A percentile compares a stretch with the other conserved stretches of the same genome.
phyloP scores from a whole-genome alignment of 371 early-diverging fungal species.

The Mortierella sp. region DNA sequence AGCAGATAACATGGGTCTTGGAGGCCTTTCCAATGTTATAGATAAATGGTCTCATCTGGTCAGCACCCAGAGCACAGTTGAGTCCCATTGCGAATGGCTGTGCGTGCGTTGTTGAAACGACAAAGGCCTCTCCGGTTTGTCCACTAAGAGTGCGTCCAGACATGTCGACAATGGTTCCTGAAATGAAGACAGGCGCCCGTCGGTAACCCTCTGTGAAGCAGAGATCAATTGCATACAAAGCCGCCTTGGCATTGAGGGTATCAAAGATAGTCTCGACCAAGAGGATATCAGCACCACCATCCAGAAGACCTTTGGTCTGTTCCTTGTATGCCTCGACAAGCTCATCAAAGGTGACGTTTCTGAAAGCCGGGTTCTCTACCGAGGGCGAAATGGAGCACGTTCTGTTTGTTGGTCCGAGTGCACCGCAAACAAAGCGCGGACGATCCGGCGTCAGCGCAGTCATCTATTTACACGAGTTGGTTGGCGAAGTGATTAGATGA shows the following conservation, averaged over 20 bases:
- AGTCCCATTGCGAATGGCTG: constrained; percentile 92
- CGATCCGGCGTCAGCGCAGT: constrained; percentile 71
- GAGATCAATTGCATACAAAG: constrained; percentile 88
- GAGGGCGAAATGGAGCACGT: constrained; percentile 96
- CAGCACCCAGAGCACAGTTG: constrained; percentile 95
- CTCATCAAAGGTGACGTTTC: constrained; percentile 95
- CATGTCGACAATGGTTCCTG: constrained; percentile 97
- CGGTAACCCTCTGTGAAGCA: constrained; percentile 83
- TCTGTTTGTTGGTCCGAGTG: constrained; percentile 95
- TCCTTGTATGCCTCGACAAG: constrained; percentile 88
- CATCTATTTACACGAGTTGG: constrained; percentile 36
- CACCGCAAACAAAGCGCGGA: constrained; percentile 87
- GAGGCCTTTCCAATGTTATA: constrained; percentile 87
- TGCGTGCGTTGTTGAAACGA: constrained; percentile 81
- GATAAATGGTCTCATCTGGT: constrained; percentile 95
- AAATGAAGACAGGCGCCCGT: constrained; percentile 86
- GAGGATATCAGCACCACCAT: constrained; percentile 92
- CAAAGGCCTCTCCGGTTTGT: constrained; percentile 96
- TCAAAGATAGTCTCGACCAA: constrained; percentile 97
- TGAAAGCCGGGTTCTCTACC: constrained; percentile 93
- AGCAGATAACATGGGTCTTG: constrained; percentile 87
- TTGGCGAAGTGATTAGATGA: neutral
- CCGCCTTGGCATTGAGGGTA: constrained; percentile 95
- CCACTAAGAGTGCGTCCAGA: constrained; percentile 95
- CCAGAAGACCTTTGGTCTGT: constrained; percentile 89